Conservation (phyloP, 352 stramenopile genomes). For the Pelagophyceae sp. region DNA sequence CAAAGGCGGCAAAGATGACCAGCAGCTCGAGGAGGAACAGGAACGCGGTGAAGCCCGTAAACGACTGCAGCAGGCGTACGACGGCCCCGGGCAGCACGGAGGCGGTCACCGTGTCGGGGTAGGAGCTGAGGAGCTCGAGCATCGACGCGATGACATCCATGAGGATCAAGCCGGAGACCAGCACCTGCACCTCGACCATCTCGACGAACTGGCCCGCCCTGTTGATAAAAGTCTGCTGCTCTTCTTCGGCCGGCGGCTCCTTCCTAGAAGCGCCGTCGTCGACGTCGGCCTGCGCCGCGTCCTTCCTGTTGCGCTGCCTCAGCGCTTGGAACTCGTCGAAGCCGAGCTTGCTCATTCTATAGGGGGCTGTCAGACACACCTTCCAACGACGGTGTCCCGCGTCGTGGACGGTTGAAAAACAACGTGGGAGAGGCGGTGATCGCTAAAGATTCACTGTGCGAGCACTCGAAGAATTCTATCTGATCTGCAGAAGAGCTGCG, state of each 20-base stretch:
- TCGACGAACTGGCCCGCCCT: background rate
- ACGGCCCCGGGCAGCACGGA: background rate
- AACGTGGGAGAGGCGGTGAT: too few relatives aligned
- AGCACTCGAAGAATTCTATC: too few relatives aligned
- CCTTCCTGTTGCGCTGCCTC: background rate
- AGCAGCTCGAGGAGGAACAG: constrained; percentile 2
- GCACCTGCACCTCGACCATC: background rate
- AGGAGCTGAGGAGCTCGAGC: background rate
- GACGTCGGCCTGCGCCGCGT: background rate
- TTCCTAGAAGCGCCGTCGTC: background rate
- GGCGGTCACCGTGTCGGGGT: background rate
- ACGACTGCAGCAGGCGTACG: background rate
- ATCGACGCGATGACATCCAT: background rate
- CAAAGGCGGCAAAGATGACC: background rate
- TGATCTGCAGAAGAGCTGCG: too few relatives aligned
- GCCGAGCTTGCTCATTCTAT: background rate
- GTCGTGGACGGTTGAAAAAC: too few relatives aligned
- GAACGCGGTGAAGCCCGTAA: constrained; percentile 1
- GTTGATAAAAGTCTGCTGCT: background rate
- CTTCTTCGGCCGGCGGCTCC: background rate
- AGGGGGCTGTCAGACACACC: too few relatives aligned
- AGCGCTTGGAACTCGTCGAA: background rate
- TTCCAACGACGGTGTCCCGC: too few relatives aligned
- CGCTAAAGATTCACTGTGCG: too few relatives aligned
- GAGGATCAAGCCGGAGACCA: background rate